Evolutionary conservation across 2,329 filamentous ascomycete genomes (phyloP).

Genomic region (Knufia petricola): DNA sequence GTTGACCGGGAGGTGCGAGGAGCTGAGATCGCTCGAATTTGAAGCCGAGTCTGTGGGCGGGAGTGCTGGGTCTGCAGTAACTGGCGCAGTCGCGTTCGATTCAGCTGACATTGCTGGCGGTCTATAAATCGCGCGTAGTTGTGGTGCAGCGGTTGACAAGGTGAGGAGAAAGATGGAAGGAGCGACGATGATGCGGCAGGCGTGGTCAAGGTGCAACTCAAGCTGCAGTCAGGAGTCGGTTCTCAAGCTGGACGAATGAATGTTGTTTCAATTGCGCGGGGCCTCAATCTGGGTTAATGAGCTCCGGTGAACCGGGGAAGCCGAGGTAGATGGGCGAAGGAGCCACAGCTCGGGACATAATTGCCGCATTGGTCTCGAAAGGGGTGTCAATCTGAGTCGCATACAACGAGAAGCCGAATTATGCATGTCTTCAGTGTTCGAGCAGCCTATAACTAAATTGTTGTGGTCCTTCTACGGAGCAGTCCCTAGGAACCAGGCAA

Average conservation of each 20-base stretch:
- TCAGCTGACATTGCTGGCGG: constrained; percentile 4
- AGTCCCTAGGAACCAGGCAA: too few species aligned
- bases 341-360: not conserved
- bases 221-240: constrained; percentile 1
- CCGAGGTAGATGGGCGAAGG: constrained; percentile 1
- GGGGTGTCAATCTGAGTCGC: too few species aligned
- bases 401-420: too few species aligned
- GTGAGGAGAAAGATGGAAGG: not conserved
- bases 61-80: constrained; percentile 1
- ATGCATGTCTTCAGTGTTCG: too few species aligned
- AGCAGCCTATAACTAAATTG: too few species aligned
- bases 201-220: not conserved
- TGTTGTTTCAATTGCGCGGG: too few species aligned
- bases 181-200: not conserved
- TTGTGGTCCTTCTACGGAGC: too few species aligned
- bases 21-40: not conserved
- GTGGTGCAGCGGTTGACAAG: not conserved
- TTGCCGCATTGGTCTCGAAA: too few species aligned
- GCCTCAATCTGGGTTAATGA: too few species aligned
- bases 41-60: constrained; percentile 1
- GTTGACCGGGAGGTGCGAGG: not conserved
- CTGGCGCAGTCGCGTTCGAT: not conserved
- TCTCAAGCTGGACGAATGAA: constrained; percentile 3
- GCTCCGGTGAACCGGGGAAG: constrained; percentile 2
- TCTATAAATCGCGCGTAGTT: not conserved